Evolutionary conservation across 163 green algal species (phyloP).

Genomic region (Chlamydomonas reinhardtii): DNA sequence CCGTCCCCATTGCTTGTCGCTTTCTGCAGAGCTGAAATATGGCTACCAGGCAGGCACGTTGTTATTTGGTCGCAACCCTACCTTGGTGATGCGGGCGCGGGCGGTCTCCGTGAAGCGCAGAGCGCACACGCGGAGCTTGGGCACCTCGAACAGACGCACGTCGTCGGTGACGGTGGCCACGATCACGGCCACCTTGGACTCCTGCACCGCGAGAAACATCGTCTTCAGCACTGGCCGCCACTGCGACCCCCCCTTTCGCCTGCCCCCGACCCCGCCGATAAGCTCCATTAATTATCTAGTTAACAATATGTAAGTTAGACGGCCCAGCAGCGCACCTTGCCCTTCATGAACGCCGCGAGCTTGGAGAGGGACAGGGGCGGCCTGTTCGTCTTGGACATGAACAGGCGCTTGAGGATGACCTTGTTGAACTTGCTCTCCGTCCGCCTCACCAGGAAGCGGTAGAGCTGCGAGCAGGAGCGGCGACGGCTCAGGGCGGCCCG

Average conservation of each 20-base stretch:
- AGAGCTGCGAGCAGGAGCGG: constrained; percentile 86
- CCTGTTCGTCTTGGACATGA: constrained; percentile 96
- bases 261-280: too few species aligned
- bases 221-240: neutral
- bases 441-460: constrained; percentile 96
- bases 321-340: constrained; percentile 80
- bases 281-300: too few species aligned
- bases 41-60: too few species aligned
- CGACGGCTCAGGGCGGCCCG: neutral
- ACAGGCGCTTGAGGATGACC: constrained; percentile 96
- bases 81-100: constrained; percentile 96
- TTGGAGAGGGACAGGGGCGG: constrained; percentile 96
- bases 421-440: constrained; percentile 98
- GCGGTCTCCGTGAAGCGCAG: constrained; percentile 98
- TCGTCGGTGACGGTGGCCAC: constrained; percentile 98
- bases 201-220: constrained; percentile 61
- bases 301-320: too few species aligned
- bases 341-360: constrained; percentile 94
- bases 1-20: too few species aligned
- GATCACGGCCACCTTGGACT: constrained; percentile 95
- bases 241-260: neutral
- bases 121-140: constrained; percentile 93
- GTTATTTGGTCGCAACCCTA: constrained; percentile 24
- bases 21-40: too few species aligned
- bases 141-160: constrained; percentile 92